Evolutionary conservation across 352 stramenopile species (phyloP), one percentile per base, ranked within the genome.

Genomic region (Albugo candida): DNA sequence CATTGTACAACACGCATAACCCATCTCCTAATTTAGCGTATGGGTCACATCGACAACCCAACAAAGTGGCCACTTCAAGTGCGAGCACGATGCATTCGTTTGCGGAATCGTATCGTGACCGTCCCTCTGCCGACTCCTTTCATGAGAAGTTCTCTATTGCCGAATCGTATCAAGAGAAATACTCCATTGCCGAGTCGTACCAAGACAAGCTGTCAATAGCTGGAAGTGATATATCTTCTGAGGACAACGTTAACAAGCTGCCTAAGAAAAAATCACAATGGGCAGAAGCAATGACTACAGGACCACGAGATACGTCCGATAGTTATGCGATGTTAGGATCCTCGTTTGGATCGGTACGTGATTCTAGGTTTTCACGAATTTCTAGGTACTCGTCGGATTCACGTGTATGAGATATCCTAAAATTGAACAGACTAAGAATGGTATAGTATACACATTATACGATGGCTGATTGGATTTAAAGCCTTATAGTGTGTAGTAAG

Each of bases 271-370:
- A 63, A 20, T 70, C 59, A 19, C 70, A 85, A 63, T 85, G 73
- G 73, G 56, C 70, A 47, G 56, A 68, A 31, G 63, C 61, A 27
- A 81, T 81, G 69, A 65, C 79, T 49, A 65, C 77, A 16, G 38
- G 38, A 24, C 83, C 83, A 67, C 73, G 73, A n/a, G 73, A 71
- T 55, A 86, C 73, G 0, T 75, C 74, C 53, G 73, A 86, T 63
- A 81, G 67, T 60, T 86, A 86, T 59, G 73, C 70, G 10, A 86
- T 86, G 73, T 61, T 86, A 49, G 70, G 83, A 56, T 74, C 70
- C 34, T 66, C 62, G n/a, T 75, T 70, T 53, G 64, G 55, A 41
- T 43, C 20, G 17, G 52, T 50, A 37, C 68, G 73, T 8, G 73
- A 64, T 41, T 86, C 73, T 37, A 69, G 69, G 41, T 65, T 86